A percentile compares a stretch with the other conserved stretches of the same genome.
Conservation (phyloP, 164 flowering plant genomes). For the Warburgia ugandensis region DNA sequence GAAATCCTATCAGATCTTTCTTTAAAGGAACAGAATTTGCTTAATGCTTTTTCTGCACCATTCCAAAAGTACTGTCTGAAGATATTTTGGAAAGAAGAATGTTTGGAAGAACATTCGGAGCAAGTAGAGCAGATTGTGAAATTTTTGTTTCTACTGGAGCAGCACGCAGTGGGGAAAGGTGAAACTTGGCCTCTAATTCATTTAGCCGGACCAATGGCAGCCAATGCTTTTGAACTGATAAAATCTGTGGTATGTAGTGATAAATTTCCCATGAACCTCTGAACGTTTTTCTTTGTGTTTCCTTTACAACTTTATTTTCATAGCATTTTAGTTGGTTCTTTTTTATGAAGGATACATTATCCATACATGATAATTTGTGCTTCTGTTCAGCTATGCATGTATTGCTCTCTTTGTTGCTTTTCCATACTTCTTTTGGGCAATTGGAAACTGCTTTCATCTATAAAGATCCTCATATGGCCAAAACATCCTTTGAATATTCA, state of each 20-base stretch:
- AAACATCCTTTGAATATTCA: too few relatives aligned
- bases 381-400: too few relatives aligned
- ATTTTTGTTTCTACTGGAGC: constrained; percentile 48
- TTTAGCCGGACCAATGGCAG: constrained; percentile 64
- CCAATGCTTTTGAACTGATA: constrained; percentile 48
- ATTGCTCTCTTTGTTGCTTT: too few relatives aligned
- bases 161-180: constrained; percentile 45
- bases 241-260: constrained; percentile 56
- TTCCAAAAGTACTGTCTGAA: constrained; percentile 48
- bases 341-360: too few relatives aligned
- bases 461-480: too few relatives aligned
- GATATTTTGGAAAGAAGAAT: constrained; percentile 35
- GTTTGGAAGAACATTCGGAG: constrained; percentile 17
- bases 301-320: too few relatives aligned
- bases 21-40: constrained; percentile 32
- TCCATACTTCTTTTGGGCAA: too few relatives aligned
- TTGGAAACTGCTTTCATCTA: too few relatives aligned
- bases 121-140: constrained; percentile 30
- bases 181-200: constrained; percentile 69
- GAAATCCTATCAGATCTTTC: constrained; percentile 50
- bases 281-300: not conserved
- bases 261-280: not conserved
- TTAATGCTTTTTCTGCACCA: constrained; percentile 39
- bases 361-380: too few relatives aligned
- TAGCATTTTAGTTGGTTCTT: too few relatives aligned